phyloP scores from a whole-genome alignment of 2,329 filamentous ascomycete genomes.

The Alternaria postmessia region DNA sequence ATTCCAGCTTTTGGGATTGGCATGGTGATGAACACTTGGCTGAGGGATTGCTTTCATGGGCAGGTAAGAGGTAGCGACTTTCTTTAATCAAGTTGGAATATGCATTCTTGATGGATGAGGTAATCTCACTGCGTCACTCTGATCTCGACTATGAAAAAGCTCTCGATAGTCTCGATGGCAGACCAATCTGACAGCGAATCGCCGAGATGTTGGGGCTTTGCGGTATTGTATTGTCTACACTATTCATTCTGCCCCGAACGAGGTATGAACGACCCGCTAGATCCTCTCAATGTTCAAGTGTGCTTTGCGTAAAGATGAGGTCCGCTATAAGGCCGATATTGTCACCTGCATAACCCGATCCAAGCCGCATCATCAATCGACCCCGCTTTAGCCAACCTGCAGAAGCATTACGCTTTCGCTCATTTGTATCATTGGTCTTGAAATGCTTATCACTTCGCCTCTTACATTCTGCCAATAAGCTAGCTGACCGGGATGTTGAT shows the following conservation, averaged over 20 bases:
- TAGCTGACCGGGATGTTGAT: no score
- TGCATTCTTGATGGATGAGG: background rate
- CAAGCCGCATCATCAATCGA: conserved; percentile 17
- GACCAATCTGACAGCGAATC: background rate
- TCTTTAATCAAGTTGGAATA: background rate
- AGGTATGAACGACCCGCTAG: background rate
- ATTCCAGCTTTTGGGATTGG: conserved; percentile 42
- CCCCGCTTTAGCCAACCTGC: conserved; percentile 21
- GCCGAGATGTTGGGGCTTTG: background rate
- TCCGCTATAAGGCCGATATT: conserved; percentile 6
- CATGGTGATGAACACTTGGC: conserved; percentile 33
- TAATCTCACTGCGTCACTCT: background rate
- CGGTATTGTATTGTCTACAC: background rate
- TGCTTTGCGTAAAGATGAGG: background rate
- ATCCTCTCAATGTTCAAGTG: background rate
- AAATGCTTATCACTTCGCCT: conserved; percentile 18
- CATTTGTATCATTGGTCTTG: conserved; percentile 6
- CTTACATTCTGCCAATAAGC: conserved; percentile 6
- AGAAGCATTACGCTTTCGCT: conserved; percentile 4
- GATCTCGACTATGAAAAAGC: background rate
- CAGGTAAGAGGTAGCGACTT: conserved; percentile 1
- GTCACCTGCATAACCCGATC: conserved; percentile 19
- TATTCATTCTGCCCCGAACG: background rate
- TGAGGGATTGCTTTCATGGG: conserved; percentile 30
- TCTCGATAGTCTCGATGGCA: background rate